These are phyloP conservation scores for Darksidea phi DNA, from an alignment of 495 filamentous ascomycete species.

Conservation along the genomic window DNA sequence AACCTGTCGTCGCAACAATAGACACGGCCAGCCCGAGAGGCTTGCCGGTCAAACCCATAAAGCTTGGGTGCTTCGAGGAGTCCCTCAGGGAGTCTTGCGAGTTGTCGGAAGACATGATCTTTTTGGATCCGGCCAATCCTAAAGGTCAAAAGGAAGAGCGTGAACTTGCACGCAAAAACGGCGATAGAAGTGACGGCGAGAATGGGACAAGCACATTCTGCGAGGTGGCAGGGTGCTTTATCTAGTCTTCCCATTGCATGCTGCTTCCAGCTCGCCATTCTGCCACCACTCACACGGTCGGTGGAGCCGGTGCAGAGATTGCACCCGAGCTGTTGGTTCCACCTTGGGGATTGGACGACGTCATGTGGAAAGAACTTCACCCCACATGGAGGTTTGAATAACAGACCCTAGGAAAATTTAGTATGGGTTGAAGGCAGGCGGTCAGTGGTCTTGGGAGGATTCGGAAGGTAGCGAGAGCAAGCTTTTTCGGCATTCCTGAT, in stretches of 20 bases:
- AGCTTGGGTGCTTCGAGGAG: conserved; percentile 14
- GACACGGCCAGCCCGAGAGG: conserved; percentile 28
- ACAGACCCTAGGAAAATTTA: conserved; percentile 17
- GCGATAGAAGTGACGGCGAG: background rate
- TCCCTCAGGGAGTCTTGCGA: conserved; percentile 11
- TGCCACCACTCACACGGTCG: background rate
- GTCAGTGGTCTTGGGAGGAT: conserved; percentile 9
- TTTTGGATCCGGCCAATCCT: conserved; percentile 10
- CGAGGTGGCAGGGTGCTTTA: conserved; percentile 20
- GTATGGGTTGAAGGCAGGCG: conserved; percentile 21
- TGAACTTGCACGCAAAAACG: background rate
- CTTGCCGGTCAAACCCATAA: conserved; percentile 33
- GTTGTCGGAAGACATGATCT: conserved; percentile 9
- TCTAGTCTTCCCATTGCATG: conserved; percentile 7
- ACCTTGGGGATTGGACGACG: conserved; percentile 12
- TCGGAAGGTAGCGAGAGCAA: conserved; percentile 6
- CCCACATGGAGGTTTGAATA: conserved; percentile 4
- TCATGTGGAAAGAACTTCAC: conserved; percentile 13
- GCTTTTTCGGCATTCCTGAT: conserved; percentile 25
- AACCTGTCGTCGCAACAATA: conserved; percentile 35
- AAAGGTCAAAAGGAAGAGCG: background rate
- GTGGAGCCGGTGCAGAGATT: conserved; percentile 14
- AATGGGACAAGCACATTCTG: background rate
- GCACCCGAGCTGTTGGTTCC: conserved; percentile 12
- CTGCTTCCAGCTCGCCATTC: conserved; percentile 1